phyloP scores from a whole-genome alignment of 2,329 filamentous ascomycete genomes.

The Xylariaceae sp. region DNA sequence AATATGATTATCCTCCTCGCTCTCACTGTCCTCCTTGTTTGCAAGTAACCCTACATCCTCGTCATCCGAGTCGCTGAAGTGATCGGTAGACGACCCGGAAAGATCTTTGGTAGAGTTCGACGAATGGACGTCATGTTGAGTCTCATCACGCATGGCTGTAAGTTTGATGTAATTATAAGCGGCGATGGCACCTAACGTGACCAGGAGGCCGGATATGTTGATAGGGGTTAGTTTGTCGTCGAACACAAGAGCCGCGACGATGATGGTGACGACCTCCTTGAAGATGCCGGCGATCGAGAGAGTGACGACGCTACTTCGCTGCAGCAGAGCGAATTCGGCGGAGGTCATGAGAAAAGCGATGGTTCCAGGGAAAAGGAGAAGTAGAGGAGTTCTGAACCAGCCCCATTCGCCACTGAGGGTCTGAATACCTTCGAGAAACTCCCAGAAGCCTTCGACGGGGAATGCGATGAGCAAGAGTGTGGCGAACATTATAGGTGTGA shows the following conservation, averaged over 20 bases:
- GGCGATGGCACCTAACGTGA: slow-evolving; percentile 81
- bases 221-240: slow-evolving; percentile 81
- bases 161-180: slow-evolving; percentile 97
- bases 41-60: slow-evolving; percentile 44
- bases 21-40: slow-evolving; percentile 33
- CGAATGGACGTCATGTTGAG: slow-evolving; percentile 50
- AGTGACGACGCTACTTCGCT: slow-evolving; percentile 93
- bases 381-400: slow-evolving; percentile 57
- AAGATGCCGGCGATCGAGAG: slow-evolving; percentile 97
- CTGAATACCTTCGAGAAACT: slow-evolving; percentile 62
- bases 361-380: slow-evolving; percentile 83
- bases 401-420: slow-evolving; percentile 67
- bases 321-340: slow-evolving; percentile 89
- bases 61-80: slow-evolving; percentile 39
- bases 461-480: slow-evolving; percentile 76
- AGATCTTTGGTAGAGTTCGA: slow-evolving; percentile 29
- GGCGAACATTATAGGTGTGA: slow-evolving; percentile 95
- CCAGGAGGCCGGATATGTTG: slow-evolving; percentile 81
- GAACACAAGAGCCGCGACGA: slow-evolving; percentile 81
- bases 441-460: slow-evolving; percentile 74
- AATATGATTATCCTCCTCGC: slow-evolving; percentile 33
- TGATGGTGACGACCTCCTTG: slow-evolving; percentile 97
- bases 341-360: slow-evolving; percentile 97
- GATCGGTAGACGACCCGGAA: slow-evolving; percentile 35
- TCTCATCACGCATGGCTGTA: slow-evolving; percentile 77